These are phyloP conservation scores for Lactarius pseudohatsudake DNA, from an alignment of 768 basidiomycete species.

Conservation along the genomic window DNA sequence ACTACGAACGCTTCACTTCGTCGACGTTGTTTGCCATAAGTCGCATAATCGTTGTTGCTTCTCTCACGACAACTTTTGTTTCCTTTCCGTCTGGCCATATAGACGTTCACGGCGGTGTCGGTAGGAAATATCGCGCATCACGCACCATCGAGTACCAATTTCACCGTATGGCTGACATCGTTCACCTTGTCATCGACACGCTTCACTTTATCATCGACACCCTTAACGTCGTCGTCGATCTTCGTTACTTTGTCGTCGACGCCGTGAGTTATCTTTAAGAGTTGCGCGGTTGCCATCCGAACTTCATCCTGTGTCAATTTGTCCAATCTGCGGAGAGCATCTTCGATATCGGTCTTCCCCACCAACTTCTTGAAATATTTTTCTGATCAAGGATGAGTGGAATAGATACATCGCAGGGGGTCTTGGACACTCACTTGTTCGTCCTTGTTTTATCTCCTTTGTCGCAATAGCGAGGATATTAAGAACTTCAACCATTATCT, in stretches of 20 bases:
- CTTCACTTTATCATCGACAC: no score
- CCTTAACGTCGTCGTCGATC: no score
- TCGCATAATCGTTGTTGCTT: no score
- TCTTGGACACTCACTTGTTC: not conserved
- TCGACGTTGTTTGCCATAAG: not conserved
- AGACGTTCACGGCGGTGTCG: not conserved
- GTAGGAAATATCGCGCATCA: not conserved
- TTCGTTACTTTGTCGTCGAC: no score
- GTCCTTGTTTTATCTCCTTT: conserved; percentile 5
- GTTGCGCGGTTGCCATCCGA: not conserved
- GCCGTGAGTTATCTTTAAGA: not conserved
- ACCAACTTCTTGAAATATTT: no score
- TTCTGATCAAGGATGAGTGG: no score
- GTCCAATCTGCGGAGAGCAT: no score
- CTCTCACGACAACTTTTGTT: not conserved
- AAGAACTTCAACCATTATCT: conserved; percentile 4
- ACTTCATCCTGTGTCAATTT: no score
- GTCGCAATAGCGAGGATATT: not conserved
- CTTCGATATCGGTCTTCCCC: no score
- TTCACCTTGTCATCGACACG: no score
- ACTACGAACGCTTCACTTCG: not conserved
- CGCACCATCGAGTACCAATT: not conserved
- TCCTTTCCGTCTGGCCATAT: not conserved
- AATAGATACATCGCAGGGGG: no score
- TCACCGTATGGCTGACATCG: no score